Evolutionary conservation across 2,329 filamentous ascomycete genomes (phyloP).

Genomic region (Leptographium galeiforme): DNA sequence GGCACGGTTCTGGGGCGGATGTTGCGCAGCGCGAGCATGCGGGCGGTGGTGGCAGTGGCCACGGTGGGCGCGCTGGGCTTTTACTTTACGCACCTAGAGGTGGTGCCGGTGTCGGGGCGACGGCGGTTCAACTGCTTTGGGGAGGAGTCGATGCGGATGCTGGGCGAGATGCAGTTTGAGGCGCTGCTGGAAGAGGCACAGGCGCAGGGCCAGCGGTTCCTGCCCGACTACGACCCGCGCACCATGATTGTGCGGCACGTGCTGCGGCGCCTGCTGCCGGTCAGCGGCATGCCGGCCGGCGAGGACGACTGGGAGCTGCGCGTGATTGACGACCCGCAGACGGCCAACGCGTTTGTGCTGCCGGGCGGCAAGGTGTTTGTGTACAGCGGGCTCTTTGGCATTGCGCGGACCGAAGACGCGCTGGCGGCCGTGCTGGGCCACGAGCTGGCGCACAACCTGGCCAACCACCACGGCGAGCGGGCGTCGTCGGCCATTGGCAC

Average conservation of each 20-base stretch:
- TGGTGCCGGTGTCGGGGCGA: constrained; percentile 59
- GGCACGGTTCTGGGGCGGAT: constrained; percentile 1
- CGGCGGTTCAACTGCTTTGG: constrained; percentile 59
- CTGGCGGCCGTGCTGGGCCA: constrained; percentile 66
- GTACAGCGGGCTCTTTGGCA: constrained; percentile 56
- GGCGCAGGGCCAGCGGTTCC: constrained; percentile 37
- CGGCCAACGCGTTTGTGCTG: constrained; percentile 63
- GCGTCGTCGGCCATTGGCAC: constrained; percentile 38
- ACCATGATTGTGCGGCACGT: constrained; percentile 46
- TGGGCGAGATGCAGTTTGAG: constrained; percentile 40
- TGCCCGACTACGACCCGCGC: constrained; percentile 46
- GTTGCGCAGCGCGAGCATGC: constrained; percentile 18
- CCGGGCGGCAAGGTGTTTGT: constrained; percentile 74
- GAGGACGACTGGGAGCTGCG: constrained; percentile 51
- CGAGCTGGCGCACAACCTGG: constrained; percentile 67
- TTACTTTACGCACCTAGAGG: constrained; percentile 57
- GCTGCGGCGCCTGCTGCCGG: constrained; percentile 52
- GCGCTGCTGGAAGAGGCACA: constrained; percentile 41
- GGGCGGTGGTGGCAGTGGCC: constrained; percentile 26
- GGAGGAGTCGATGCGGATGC: constrained; percentile 37
- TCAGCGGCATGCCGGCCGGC: constrained; percentile 43
- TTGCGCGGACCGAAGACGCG: constrained; percentile 53
- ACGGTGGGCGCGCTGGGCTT: constrained; percentile 36
- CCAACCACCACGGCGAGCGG: constrained; percentile 53
- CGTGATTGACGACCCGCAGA: constrained; percentile 56